Conservation (phyloP, 2,329 filamentous ascomycete species). For the Aspergillus hiratsukae region DNA sequence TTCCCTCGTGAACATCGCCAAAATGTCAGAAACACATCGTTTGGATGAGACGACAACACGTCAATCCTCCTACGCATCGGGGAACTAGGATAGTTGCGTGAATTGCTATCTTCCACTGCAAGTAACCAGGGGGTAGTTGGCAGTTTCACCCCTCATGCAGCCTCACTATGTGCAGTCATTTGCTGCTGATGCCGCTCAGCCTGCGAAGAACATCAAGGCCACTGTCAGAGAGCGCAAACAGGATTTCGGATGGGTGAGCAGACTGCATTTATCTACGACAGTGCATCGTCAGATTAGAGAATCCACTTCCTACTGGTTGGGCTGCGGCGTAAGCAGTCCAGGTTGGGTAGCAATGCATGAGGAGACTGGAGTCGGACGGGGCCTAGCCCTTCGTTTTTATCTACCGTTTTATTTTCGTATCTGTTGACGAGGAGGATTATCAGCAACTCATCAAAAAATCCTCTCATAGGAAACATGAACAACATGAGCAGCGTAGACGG, state of each 20-base stretch:
- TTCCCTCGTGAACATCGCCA: constrained; percentile 12
- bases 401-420: neutral
- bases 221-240: neutral
- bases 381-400: neutral
- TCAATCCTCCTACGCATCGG: constrained; percentile 12
- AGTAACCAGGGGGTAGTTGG: neutral
- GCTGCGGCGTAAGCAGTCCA: constrained; percentile 10
- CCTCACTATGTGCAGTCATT: neutral
- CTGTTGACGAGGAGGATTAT: neutral
- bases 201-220: neutral
- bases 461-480: neutral
- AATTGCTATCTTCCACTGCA: neutral
- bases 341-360: constrained; percentile 34
- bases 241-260: neutral
- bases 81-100: constrained; percentile 8
- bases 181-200: neutral
- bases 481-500: constrained; percentile 10
- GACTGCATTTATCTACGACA: neutral
- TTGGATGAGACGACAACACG: constrained; percentile 17
- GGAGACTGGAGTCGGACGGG: neutral
- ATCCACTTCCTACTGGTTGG: neutral
- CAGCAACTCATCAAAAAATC: constrained; percentile 13
- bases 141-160: neutral
- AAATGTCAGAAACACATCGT: constrained; percentile 6
- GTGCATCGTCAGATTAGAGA: neutral